A percentile compares a stretch with the other conserved stretches of the same genome.
These are phyloP conservation scores for Daldinia grandis DNA, from an alignment of 495 filamentous ascomycete genomes.

Conservation along the genomic window DNA sequence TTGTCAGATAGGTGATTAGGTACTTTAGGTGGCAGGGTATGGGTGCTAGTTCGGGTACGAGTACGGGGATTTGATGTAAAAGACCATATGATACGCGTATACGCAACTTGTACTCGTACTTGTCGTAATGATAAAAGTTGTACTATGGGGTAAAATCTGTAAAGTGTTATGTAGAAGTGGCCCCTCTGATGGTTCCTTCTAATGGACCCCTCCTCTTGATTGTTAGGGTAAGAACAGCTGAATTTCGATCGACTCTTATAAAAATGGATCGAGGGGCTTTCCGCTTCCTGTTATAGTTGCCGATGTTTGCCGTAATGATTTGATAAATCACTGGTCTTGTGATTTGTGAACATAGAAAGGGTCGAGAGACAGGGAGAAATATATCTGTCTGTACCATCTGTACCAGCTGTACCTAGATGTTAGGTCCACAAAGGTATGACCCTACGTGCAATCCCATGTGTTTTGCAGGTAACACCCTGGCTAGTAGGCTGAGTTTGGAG, in stretches of 20 bases:
- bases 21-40: neutral
- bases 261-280: slow-evolving; percentile 13
- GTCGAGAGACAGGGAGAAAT: neutral
- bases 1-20: neutral
- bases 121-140: neutral
- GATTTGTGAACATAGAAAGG: neutral
- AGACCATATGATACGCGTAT: neutral
- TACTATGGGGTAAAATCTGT: neutral
- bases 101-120: neutral
- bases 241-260: slow-evolving; percentile 38
- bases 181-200: slow-evolving; percentile 3
- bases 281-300: slow-evolving; percentile 1
- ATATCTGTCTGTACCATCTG: neutral
- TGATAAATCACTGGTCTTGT: neutral
- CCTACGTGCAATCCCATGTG: neutral
- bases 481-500: slow-evolving; percentile 34
- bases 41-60: neutral
- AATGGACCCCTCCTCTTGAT: slow-evolving; percentile 18
- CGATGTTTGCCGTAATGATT: neutral
- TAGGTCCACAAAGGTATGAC: neutral
- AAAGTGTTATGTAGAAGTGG: neutral
- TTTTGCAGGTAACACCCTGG: neutral
- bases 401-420: neutral
- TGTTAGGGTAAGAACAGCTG: slow-evolving; percentile 27
- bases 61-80: neutral